These are phyloP conservation scores for Eucalyptus paniculata DNA, from an alignment of 345 rosid genomes.

Conservation along the genomic window DNA sequence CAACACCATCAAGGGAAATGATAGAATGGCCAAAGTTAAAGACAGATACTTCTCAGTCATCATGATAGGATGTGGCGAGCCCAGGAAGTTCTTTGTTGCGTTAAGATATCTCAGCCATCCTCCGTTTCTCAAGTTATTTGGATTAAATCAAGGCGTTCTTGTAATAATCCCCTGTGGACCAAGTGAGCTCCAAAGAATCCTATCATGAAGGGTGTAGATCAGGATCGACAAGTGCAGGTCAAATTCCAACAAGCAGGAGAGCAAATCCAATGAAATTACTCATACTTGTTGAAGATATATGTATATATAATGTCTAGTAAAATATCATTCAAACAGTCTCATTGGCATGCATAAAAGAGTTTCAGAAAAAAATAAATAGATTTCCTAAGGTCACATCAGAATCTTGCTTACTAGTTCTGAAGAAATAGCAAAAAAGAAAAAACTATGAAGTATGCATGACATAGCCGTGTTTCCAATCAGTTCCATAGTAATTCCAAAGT, in stretches of 20 bases:
- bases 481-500: not conserved
- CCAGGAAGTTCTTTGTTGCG: not conserved
- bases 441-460: not conserved
- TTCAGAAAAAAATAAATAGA: not conserved
- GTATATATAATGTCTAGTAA: not conserved
- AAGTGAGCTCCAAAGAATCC: conserved; percentile 1
- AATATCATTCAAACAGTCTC: not conserved
- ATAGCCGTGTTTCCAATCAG: not conserved
- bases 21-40: not conserved
- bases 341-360: not conserved
- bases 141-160: conserved; percentile 4
- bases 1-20: not conserved
- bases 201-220: not conserved
- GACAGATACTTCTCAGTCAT: conserved; percentile 3
- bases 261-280: not conserved
- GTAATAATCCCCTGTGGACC: conserved; percentile 10
- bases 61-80: not conserved
- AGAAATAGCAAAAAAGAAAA: not conserved
- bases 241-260: not conserved
- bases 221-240: not conserved
- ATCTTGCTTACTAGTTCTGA: not conserved
- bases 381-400: not conserved
- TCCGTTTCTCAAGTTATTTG: conserved; percentile 4
- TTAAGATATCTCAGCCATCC: conserved; percentile 9
- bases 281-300: not conserved